Percentiles rank a stretch among this genome's conserved stretches.
phyloP scores from a whole-genome alignment of 169 alveolate genomes.

The Cryptosporidium felis region DNA sequence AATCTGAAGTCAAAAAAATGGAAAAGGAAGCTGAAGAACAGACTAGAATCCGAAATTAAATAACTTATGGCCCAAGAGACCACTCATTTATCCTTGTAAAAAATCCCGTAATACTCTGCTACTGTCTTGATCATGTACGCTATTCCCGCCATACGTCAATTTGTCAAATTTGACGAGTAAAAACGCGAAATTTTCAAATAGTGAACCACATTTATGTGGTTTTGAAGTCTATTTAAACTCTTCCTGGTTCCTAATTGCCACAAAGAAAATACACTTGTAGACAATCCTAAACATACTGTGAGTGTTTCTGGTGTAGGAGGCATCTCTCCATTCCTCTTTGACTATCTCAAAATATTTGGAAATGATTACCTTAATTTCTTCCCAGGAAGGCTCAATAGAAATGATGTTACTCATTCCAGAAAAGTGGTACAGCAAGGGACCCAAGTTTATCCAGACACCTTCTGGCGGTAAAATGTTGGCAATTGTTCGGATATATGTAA shows the following conservation, averaged over 20 bases:
- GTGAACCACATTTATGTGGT: neutral
- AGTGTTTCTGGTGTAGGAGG: slow-evolving; percentile 86
- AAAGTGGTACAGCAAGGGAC: slow-evolving; percentile 97
- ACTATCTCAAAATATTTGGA: slow-evolving; percentile 83
- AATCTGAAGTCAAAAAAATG: slow-evolving; percentile 27
- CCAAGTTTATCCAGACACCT: slow-evolving; percentile 97
- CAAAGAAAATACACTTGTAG: slow-evolving; percentile 88
- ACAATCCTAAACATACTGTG: slow-evolving; percentile 90
- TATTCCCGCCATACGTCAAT: slow-evolving; percentile 2
- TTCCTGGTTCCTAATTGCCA: slow-evolving; percentile 82
- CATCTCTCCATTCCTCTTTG: slow-evolving; percentile 84
- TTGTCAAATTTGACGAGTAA: neutral
- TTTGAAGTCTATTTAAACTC: neutral
- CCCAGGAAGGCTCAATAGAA: slow-evolving; percentile 94
- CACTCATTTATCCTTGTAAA: too few relatives aligned
- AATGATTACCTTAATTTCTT: slow-evolving; percentile 83
- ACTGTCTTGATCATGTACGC: too few relatives aligned
- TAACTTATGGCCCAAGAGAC: too few relatives aligned
- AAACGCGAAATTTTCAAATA: neutral
- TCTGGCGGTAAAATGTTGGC: slow-evolving; percentile 87
- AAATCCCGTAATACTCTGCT: too few relatives aligned
- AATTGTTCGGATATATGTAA: slow-evolving; percentile 93
- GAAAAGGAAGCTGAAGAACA: slow-evolving; percentile 2
- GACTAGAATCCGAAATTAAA: too few relatives aligned
- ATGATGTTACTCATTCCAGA: slow-evolving; percentile 90